Conservation (phyloP, 202 grass and related monocot species). For the Hordeum pubiflorum region DNA sequence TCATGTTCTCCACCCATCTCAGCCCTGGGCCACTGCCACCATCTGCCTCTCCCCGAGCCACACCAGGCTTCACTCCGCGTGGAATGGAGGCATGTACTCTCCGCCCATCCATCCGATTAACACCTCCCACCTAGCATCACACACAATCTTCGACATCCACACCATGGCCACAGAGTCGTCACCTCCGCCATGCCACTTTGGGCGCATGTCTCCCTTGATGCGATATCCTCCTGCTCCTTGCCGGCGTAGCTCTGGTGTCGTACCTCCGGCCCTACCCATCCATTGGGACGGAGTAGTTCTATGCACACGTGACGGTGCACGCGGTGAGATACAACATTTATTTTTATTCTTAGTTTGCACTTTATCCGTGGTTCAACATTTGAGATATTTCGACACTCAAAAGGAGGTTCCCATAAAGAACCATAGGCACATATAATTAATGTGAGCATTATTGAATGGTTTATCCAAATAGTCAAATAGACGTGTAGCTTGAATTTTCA, state of each 20-base stretch:
- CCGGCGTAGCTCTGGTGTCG: slow-evolving; percentile 47
- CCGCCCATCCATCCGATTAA: slow-evolving; percentile 67
- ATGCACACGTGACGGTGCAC: too few species aligned
- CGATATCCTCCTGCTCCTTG: slow-evolving; percentile 50
- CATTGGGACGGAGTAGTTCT: too few species aligned
- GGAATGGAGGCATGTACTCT: slow-evolving; percentile 82
- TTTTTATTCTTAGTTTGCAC: too few species aligned
- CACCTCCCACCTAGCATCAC: slow-evolving; percentile 64
- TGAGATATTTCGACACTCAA: too few species aligned
- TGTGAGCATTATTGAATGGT: too few species aligned
- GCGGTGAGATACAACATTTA: too few species aligned
- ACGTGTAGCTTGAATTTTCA: too few species aligned
- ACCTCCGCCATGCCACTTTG: slow-evolving; percentile 17
- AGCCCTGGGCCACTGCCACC: slow-evolving; percentile 46
- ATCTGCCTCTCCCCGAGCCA: slow-evolving; percentile 59
- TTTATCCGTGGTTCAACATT: too few species aligned
- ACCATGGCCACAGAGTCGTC: slow-evolving; percentile 52
- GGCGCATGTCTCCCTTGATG: slow-evolving; percentile 50
- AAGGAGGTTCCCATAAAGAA: too few species aligned
- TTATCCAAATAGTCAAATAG: too few species aligned
- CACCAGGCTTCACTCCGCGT: slow-evolving; percentile 55
- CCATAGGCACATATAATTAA: too few species aligned
- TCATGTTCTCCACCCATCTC: slow-evolving; percentile 31
- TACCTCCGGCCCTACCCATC: slow-evolving; percentile 26
- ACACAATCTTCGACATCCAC: slow-evolving; percentile 58